Base-by-base conservation (phyloP, 139 green algal species). In the Coelastrella sp. region DNA sequence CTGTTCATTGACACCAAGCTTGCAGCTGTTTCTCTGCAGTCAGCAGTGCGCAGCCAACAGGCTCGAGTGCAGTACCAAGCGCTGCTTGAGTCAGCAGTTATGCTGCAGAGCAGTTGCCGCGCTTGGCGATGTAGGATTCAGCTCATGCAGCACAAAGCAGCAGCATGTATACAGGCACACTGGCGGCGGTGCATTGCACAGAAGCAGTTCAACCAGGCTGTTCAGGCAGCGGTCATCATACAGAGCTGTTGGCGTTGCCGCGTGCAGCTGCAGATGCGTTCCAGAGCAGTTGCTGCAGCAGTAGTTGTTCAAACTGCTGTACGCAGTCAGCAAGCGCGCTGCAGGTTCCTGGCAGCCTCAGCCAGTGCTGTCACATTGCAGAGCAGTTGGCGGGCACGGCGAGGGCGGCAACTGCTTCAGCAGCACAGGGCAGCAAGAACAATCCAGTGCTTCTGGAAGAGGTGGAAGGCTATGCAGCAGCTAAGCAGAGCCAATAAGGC, bases 371-470 rank as follows among this genome's bases (percentile, higher is more conserved):
- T 68, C 21, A 13, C n/a, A 51, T 25, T 88, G 74, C 74, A 88
- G 30, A 50, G 75, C 45, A 25, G 30, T 19, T 85, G 74, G 75
- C 43, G 84, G 8, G 35, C 34, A 62, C 27, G 15, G 35, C 51
- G n/a, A 11, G 57, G 51, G 5, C 6, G 64, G 50, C 32, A 38
- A 6, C 43, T 37, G 48, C 66, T 80, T 66, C 43, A 40, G 45
- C 66, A 51, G 51, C 69, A 85, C 27, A 71, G 69, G 23, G 85
- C 85, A 60, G 81, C 85, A n/a, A 64, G 53, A 27, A 5, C 21
- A 32, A 89, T 92, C 27, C 89, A 92, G 80, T 81, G 66, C 2
- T 62, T 53, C 2, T 87, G 74, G 63, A 66, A 86, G 25, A 35
- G 62, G 40, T n/a, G 43, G 38, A 37, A 25, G 5, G 60, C 60